These are phyloP conservation scores for Melastoma candidum DNA, from an alignment of 441 rosid genomes.

Conservation along the genomic window DNA sequence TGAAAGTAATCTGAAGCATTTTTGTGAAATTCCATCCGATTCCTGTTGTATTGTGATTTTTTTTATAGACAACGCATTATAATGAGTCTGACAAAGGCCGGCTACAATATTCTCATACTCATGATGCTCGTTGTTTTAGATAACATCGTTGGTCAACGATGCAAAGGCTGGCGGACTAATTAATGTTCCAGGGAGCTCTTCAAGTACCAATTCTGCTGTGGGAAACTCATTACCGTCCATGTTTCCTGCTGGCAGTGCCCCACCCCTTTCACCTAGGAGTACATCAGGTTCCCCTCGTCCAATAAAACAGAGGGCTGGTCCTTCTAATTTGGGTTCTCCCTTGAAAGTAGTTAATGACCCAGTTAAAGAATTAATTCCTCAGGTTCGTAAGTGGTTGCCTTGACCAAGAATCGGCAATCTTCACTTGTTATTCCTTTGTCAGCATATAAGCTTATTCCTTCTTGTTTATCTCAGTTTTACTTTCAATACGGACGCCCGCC, in stretches of 20 bases:
- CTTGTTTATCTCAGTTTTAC: constrained; percentile 54
- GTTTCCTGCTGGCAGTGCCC: constrained; percentile 92
- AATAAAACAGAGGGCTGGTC: constrained; percentile 61
- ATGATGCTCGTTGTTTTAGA: constrained; percentile 25
- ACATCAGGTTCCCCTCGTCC: constrained; percentile 82
- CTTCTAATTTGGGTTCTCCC: constrained; percentile 78
- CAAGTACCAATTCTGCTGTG: constrained; percentile 38
- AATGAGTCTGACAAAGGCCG: too few relatives aligned
- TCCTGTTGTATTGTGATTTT: too few relatives aligned
- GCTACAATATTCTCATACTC: not conserved
- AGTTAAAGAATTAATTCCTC: constrained; percentile 78
- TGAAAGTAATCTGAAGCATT: too few relatives aligned
- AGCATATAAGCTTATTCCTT: too few relatives aligned
- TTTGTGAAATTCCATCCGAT: too few relatives aligned
- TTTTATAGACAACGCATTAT: too few relatives aligned
- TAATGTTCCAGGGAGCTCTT: constrained; percentile 47
- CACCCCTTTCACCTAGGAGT: constrained; percentile 97
- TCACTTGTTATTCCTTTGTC: too few relatives aligned
- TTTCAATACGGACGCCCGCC: constrained; percentile 87
- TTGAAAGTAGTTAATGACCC: constrained; percentile 75
- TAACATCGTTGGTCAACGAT: constrained; percentile 65
- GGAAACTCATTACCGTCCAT: constrained; percentile 70
- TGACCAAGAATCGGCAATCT: too few relatives aligned
- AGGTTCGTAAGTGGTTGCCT: constrained; percentile 34
- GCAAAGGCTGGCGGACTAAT: constrained; percentile 66